phyloP scores from a whole-genome alignment of 2,329 filamentous ascomycete species.

The Arthrinium phaeospermum region DNA sequence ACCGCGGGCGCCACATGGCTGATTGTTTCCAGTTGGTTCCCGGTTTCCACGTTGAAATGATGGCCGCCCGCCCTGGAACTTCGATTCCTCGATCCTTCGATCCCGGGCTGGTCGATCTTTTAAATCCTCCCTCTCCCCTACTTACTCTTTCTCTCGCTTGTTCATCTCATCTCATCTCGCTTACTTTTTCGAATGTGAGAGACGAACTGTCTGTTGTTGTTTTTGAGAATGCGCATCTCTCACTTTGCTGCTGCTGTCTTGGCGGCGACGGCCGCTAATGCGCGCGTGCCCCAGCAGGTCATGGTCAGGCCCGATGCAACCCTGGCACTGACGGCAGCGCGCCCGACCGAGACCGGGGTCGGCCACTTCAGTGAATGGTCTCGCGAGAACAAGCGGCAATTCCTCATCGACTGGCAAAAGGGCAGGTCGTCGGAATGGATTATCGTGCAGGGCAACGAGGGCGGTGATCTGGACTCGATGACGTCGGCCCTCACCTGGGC shows the following conservation, averaged over 20 bases:
- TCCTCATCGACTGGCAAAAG: slow-evolving; percentile 53
- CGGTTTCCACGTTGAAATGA: not conserved
- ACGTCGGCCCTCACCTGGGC: slow-evolving; percentile 52
- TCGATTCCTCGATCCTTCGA: not conserved
- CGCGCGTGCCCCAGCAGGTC: slow-evolving; percentile 17
- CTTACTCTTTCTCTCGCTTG: too few species aligned
- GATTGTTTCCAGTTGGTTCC: not conserved
- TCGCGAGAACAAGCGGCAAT: slow-evolving; percentile 50
- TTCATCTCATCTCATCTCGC: not conserved
- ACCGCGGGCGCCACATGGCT: not conserved
- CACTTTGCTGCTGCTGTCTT: not conserved
- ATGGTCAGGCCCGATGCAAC: slow-evolving; percentile 20
- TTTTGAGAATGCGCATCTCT: not conserved
- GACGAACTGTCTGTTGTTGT: too few species aligned
- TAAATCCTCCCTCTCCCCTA: not conserved
- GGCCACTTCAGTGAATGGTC: slow-evolving; percentile 56
- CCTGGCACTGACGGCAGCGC: not conserved
- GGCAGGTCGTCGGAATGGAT: slow-evolving; percentile 49
- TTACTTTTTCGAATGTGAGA: too few species aligned
- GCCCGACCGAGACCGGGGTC: slow-evolving; percentile 40
- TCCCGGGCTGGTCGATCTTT: not conserved
- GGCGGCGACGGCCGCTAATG: not conserved
- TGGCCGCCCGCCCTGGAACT: not conserved
- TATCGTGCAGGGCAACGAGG: slow-evolving; percentile 52
- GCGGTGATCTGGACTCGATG: slow-evolving; percentile 50